These are phyloP conservation scores for Corynascus novoguineensis DNA, from an alignment of 495 filamentous ascomycete species.

Conservation along the genomic window DNA sequence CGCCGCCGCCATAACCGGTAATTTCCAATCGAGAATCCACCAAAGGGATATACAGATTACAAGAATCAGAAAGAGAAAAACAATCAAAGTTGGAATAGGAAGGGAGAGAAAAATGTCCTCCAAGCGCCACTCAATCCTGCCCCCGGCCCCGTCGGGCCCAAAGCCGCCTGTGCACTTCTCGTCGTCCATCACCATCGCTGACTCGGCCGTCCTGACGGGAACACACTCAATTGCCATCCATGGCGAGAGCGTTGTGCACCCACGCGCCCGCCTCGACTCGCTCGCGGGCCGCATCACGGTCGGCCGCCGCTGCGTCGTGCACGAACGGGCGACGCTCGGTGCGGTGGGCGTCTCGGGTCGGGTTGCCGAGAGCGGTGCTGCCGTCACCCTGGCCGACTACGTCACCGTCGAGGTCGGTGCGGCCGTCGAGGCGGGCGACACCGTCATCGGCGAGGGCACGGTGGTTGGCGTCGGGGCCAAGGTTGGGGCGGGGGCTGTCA, in stretches of 20 bases:
- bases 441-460: slow-evolving; percentile 55
- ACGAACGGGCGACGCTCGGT: slow-evolving; percentile 64
- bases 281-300: slow-evolving; percentile 64
- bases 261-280: slow-evolving; percentile 65
- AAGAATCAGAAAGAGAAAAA: neutral
- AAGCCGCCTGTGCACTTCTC: slow-evolving; percentile 68
- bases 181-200: slow-evolving; percentile 64
- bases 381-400: slow-evolving; percentile 50
- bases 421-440: slow-evolving; percentile 54
- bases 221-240: slow-evolving; percentile 66
- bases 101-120: slow-evolving; percentile 28
- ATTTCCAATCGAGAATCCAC: neutral
- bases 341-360: slow-evolving; percentile 28
- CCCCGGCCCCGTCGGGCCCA: slow-evolving; percentile 40
- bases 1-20: neutral
- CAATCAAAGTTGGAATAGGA: no score
- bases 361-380: slow-evolving; percentile 25
- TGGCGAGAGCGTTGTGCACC: slow-evolving; percentile 73
- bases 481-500: slow-evolving; percentile 55
- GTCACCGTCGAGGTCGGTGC: slow-evolving; percentile 58
- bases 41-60: neutral
- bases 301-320: slow-evolving; percentile 67
- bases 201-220: slow-evolving; percentile 67
- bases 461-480: slow-evolving; percentile 56
- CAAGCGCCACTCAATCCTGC: slow-evolving; percentile 49